Conservation (phyloP, 176 grass and related monocot species). For the Stipa capillata region DNA sequence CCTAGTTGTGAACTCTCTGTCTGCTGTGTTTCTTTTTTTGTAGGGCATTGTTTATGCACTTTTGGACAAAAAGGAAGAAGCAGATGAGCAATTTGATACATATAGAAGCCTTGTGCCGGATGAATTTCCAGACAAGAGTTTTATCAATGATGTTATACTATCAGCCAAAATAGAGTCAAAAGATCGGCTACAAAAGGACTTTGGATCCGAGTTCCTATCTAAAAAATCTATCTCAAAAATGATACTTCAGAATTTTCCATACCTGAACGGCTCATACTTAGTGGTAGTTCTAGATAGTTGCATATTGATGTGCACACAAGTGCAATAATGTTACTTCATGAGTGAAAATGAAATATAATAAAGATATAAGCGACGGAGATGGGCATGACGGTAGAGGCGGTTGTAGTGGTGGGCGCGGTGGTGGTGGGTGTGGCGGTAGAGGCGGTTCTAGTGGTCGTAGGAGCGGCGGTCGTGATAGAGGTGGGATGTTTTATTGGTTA, state of each 20-base stretch:
- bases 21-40: background rate
- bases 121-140: conserved; percentile 83
- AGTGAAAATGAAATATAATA: background rate
- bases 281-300: background rate
- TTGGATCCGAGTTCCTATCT: no score
- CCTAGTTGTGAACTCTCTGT: background rate
- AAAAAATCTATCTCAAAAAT: conserved; percentile 30
- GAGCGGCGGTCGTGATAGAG: no score
- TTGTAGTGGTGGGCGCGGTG: no score
- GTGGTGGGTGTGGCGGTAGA: no score
- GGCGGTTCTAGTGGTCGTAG: no score
- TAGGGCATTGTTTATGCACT: no score
- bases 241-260: conserved; percentile 5
- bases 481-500: no score
- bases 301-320: background rate
- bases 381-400: no score
- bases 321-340: background rate
- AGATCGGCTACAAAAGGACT: conserved; percentile 32
- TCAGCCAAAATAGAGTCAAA: conserved; percentile 45
- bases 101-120: conserved; percentile 71
- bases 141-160: no score
- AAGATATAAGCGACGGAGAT: background rate
- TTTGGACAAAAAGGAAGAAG: no score
- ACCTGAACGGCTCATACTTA: background rate
- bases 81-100: conserved; percentile 43